These are phyloP conservation scores for Naganishia albida DNA, from an alignment of 1,284 basidiomycete species.

Conservation along the genomic window DNA sequence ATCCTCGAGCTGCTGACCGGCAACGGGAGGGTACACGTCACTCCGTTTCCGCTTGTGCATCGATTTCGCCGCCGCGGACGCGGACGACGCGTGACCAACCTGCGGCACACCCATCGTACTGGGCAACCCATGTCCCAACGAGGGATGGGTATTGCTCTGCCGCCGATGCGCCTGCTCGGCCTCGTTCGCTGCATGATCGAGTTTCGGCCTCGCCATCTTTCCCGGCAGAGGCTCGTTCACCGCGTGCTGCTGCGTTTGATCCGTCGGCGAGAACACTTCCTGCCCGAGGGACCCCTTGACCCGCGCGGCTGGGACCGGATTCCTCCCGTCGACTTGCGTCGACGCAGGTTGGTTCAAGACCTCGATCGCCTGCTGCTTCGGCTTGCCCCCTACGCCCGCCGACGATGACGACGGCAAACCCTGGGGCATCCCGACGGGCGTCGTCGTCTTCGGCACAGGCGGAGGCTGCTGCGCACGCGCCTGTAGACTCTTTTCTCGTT, in stretches of 20 bases:
- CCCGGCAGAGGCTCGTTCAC: neutral
- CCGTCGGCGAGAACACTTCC: slow-evolving; percentile 18
- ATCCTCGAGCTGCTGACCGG: slow-evolving; percentile 35
- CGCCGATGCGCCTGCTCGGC: slow-evolving; percentile 27
- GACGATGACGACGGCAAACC: neutral
- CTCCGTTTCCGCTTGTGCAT: slow-evolving; percentile 34
- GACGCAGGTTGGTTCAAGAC: slow-evolving; percentile 31
- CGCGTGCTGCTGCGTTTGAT: neutral
- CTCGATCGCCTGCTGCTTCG: slow-evolving; percentile 32
- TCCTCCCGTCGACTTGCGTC: neutral
- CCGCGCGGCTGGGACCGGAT: neutral
- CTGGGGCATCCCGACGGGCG: neutral
- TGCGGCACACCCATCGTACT: slow-evolving; percentile 2
- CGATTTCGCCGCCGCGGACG: slow-evolving; percentile 8
- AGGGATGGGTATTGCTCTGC: slow-evolving; percentile 8
- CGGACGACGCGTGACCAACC: neutral
- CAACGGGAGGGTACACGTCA: slow-evolving; percentile 15
- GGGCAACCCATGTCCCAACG: slow-evolving; percentile 9
- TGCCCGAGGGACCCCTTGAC: neutral
- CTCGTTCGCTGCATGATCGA: slow-evolving; percentile 27
- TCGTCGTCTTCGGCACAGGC: slow-evolving; percentile 1
- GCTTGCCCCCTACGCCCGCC: neutral
- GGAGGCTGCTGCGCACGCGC: neutral
- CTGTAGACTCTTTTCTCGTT: slow-evolving; percentile 13
- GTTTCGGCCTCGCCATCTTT: slow-evolving; percentile 23